These are phyloP conservation scores for Macroventuria anomochaeta DNA, from an alignment of 2,329 filamentous ascomycete genomes.

Conservation along the genomic window DNA sequence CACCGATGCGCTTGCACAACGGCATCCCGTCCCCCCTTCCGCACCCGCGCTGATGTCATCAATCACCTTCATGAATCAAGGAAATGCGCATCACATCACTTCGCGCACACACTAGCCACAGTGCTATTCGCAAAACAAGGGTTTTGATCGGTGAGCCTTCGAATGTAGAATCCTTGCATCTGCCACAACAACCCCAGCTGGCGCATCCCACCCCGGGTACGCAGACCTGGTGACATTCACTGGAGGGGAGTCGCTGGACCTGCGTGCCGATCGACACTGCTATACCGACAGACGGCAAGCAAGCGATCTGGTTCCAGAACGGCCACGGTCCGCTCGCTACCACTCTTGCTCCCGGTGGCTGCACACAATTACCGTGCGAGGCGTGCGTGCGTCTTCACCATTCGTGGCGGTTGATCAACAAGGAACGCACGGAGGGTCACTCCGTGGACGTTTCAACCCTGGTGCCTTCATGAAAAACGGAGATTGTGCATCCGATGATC, in stretches of 20 bases:
- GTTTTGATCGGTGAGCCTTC: slow-evolving; percentile 1
- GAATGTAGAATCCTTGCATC: slow-evolving; percentile 1
- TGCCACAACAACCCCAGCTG: background rate
- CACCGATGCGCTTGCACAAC: slow-evolving; percentile 15
- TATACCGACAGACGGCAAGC: background rate
- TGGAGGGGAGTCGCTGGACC: background rate
- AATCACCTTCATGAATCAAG: background rate
- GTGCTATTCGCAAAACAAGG: slow-evolving; percentile 1
- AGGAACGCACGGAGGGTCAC: background rate
- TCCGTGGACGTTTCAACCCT: background rate
- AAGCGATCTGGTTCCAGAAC: background rate
- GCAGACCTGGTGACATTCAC: background rate
- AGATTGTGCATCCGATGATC: background rate
- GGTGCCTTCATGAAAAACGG: background rate
- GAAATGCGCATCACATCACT: background rate
- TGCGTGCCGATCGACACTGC: background rate
- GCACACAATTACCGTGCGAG: background rate
- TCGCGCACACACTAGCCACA: background rate
- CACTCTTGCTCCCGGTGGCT: slow-evolving; percentile 1
- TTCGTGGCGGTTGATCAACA: background rate
- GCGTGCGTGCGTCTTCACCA: slow-evolving; percentile 2
- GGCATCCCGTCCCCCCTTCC: slow-evolving; percentile 10
- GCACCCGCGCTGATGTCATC: slow-evolving; percentile 10
- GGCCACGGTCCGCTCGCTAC: slow-evolving; percentile 17
- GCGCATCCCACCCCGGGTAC: background rate